A percentile compares a stretch with the other conserved stretches of the same genome.
Conservation (phyloP, 495 filamentous ascomycete genomes). For the Xylaria longipes region DNA sequence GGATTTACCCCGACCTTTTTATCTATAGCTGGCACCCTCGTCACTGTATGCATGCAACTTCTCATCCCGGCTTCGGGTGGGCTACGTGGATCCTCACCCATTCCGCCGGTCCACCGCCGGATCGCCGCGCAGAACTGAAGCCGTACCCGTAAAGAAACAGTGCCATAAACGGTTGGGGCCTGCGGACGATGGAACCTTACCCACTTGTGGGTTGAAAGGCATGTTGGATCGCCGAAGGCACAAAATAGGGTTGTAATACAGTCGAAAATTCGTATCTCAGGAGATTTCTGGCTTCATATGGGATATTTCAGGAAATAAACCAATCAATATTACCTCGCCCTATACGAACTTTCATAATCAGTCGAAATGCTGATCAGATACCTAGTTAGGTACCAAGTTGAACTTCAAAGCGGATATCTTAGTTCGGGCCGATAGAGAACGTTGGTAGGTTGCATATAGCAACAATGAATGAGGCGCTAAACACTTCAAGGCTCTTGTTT, state of each 20-base stretch:
- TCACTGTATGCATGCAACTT: background rate
- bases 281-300: background rate
- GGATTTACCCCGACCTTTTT: background rate
- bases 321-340: background rate
- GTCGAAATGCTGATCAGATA: background rate
- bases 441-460: too few relatives aligned
- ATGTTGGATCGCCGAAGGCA: background rate
- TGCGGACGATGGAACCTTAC: background rate
- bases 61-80: slow-evolving; percentile 6
- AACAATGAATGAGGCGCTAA: too few relatives aligned
- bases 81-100: background rate
- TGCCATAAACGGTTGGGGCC: background rate
- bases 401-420: background rate
- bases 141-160: background rate
- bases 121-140: background rate
- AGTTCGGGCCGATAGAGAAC: background rate
- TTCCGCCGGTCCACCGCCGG: background rate
- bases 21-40: background rate
- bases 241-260: background rate
- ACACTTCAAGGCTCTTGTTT: too few relatives aligned
- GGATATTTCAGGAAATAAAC: background rate
- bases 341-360: background rate
- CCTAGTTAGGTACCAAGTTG: too few relatives aligned
- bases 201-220: background rate
- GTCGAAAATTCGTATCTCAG: background rate